Evolutionary conservation across 1,284 basidiomycete species (phyloP), one percentile per base, ranked within the genome.

Genomic region (Ceratobasidium sp.): DNA sequence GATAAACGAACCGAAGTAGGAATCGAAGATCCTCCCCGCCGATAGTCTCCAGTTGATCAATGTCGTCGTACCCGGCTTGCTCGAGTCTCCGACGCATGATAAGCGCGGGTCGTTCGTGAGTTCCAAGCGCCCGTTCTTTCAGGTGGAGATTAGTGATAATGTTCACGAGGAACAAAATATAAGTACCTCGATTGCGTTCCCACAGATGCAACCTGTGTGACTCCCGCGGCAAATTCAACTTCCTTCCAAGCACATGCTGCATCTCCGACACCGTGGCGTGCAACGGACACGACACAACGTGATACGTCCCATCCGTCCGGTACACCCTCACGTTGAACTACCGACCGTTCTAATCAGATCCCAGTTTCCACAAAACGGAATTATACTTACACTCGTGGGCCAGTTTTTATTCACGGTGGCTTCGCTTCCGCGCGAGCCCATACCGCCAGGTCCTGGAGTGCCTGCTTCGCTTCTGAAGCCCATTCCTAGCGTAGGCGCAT

Each of bases 41-140:
- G 24, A 98, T 86, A 46, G 91, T 86, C 76, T 95, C 92, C 7
- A 95, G 83, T 16, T 90, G 89, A 81, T 99, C 98, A 9, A 88
- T 86, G 37, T 90, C 87, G 54, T 92, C 93, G 80, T 96, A 98
- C 0, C 98, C 98, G 6, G 95, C 95, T 81, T 98, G 95, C 78
- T 94, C 89, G 66, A 99, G 84, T 63, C 96, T 87, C 61, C 94
- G 87, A 62, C 92, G 87, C 58, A 98, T 92, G 76, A 98, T 93
- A 65, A 90, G 88, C 0, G 95, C 90, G 0, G 97, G 97, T 74
- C 89, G 87, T 81, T 99, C 98, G 0, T 89, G 91, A 16, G 89
- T 87, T 5, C 89, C 89, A 72, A 98, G 84, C 51, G 94, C 85
- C 13, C 96, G 90, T 80, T 98, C 96, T 95, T 78, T 29, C 68